phyloP scores from a whole-genome alignment of 1,139 yeast genomes.

The Pichia terricola region DNA sequence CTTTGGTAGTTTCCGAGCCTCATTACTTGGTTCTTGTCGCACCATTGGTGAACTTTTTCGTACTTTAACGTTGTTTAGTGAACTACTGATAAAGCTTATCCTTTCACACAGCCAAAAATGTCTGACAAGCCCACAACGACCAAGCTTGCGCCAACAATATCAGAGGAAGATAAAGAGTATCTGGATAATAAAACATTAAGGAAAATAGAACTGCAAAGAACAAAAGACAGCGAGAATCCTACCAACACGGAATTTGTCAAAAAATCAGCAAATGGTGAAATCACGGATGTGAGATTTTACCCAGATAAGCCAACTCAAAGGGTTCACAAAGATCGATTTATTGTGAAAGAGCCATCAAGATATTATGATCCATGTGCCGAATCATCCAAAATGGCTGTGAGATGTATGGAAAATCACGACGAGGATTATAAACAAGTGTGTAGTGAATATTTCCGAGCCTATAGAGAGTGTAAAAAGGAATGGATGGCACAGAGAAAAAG shows the following conservation, averaged over 20 bases:
- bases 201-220: slow-evolving; percentile 9
- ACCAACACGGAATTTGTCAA: slow-evolving; percentile 32
- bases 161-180: slow-evolving; percentile 20
- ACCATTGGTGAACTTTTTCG: too few species aligned
- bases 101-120: not conserved
- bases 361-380: slow-evolving; percentile 92
- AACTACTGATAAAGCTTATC: not conserved
- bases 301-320: slow-evolving; percentile 74
- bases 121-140: not conserved
- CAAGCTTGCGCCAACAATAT: too few species aligned
- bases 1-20: too few species aligned
- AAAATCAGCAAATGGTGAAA: slow-evolving; percentile 28
- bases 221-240: not conserved
- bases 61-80: too few species aligned
- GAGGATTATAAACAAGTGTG: slow-evolving; percentile 53
- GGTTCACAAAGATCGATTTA: slow-evolving; percentile 51
- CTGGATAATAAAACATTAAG: slow-evolving; percentile 33
- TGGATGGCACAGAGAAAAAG: slow-evolving; percentile 36
- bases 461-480: slow-evolving; percentile 81
- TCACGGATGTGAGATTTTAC: slow-evolving; percentile 55
- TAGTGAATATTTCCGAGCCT: slow-evolving; percentile 82
- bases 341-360: slow-evolving; percentile 66
- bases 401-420: slow-evolving; percentile 74
- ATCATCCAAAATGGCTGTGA: slow-evolving; percentile 76
- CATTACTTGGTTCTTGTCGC: too few species aligned